A percentile compares a stretch with the other conserved stretches of the same genome.
phyloP scores from a whole-genome alignment of 192 early-diverging fungal species.

The Fimicolochytrium jonesii region DNA sequence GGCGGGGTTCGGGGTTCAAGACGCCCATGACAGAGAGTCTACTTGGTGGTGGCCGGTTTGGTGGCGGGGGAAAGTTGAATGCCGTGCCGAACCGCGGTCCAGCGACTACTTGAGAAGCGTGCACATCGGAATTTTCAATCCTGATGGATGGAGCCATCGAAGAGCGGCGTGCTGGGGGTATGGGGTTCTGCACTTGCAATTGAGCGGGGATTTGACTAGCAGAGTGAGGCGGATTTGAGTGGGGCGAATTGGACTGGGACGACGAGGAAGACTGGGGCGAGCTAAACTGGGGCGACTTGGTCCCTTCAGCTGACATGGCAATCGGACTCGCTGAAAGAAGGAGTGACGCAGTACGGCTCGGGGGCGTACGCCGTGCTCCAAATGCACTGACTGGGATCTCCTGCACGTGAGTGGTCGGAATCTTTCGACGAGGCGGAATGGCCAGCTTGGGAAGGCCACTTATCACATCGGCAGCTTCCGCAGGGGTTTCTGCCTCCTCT shows the following conservation, averaged over 20 bases:
- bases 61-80: neutral
- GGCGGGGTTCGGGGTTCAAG: neutral
- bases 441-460: too few species aligned
- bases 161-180: conserved; percentile 1
- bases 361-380: too few species aligned
- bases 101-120: neutral
- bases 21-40: neutral
- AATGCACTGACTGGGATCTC: too few species aligned
- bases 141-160: neutral
- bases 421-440: too few species aligned
- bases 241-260: neutral
- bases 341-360: neutral
- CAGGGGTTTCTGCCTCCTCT: neutral
- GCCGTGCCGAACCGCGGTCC: neutral
- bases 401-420: too few species aligned
- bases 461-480: too few species aligned
- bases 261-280: too few species aligned
- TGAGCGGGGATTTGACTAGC: too few species aligned
- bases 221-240: neutral
- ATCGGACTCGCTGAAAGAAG: neutral
- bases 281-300: neutral
- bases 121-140: neutral
- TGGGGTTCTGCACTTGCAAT: neutral
- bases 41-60: neutral
- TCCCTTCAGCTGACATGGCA: neutral